Evolutionary conservation across 2,329 filamentous ascomycete genomes (phyloP).

Genomic region (Aureobasidium sp.): DNA sequence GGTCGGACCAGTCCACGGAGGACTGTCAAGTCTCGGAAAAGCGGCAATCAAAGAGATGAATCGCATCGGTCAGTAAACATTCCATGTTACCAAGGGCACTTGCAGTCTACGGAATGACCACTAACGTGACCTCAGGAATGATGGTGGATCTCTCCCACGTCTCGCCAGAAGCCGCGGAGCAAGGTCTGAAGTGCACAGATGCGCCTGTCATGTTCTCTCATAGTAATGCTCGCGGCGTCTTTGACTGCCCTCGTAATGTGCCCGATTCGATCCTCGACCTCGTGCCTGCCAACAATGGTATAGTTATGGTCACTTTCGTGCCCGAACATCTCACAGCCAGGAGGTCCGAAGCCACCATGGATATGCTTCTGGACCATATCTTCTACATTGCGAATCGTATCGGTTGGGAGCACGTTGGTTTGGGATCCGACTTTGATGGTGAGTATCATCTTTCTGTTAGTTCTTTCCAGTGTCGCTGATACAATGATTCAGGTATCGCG

Average conservation of each 20-base stretch:
- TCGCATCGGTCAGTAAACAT: slow-evolving; percentile 31
- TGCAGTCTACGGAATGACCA: background rate
- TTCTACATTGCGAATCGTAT: slow-evolving; percentile 27
- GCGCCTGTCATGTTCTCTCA: slow-evolving; percentile 23
- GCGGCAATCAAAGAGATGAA: slow-evolving; percentile 42
- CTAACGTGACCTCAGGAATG: slow-evolving; percentile 23
- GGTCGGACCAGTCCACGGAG: slow-evolving; percentile 24
- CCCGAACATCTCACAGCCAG: slow-evolving; percentile 33
- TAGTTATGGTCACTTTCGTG: slow-evolving; percentile 47
- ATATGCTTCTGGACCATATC: slow-evolving; percentile 41
- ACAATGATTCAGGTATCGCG: slow-evolving; percentile 29
- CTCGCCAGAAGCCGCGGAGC: slow-evolving; percentile 24
- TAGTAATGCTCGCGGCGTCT: slow-evolving; percentile 29
- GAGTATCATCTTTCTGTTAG: background rate
- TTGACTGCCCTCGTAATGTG: slow-evolving; percentile 42
- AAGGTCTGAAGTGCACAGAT: slow-evolving; percentile 29
- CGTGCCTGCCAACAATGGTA: slow-evolving; percentile 42
- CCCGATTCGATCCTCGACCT: slow-evolving; percentile 44
- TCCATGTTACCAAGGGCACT: background rate
- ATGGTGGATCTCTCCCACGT: slow-evolving; percentile 28
- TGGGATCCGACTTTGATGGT: slow-evolving; percentile 42
- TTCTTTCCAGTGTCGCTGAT: background rate
- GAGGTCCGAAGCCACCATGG: slow-evolving; percentile 35
- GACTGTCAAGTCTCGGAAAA: slow-evolving; percentile 30
- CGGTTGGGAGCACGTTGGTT: slow-evolving; percentile 44